Conservation (phyloP, 2,329 filamentous ascomycete genomes). For the Shiraia sp. region DNA sequence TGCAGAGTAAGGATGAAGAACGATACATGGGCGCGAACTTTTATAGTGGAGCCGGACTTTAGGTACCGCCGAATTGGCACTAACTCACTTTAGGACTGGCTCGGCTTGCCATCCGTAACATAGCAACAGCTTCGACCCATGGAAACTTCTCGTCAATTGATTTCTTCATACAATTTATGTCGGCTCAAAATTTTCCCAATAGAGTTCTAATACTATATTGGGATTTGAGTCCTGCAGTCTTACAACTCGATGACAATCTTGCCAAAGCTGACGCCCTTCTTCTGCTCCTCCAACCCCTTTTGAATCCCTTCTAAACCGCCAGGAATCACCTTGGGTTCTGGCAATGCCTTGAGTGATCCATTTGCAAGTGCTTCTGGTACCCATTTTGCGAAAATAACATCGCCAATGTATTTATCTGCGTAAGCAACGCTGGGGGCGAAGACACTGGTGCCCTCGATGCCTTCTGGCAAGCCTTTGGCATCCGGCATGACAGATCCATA, state of each 20-base stretch:
- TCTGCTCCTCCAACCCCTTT: conserved; percentile 31
- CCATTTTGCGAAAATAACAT: conserved; percentile 40
- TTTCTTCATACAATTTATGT: too few species aligned
- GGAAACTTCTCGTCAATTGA: too few species aligned
- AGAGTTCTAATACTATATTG: too few species aligned
- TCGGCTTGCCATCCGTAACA: too few species aligned
- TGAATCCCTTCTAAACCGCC: conserved; percentile 34
- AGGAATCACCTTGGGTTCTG: conserved; percentile 33
- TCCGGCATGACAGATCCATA: conserved; percentile 31
- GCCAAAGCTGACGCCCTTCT: conserved; percentile 38
- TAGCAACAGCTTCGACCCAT: too few species aligned
- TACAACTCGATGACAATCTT: conserved; percentile 38
- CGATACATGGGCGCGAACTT: too few species aligned
- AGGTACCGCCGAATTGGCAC: too few species aligned
- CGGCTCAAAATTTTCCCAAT: too few species aligned
- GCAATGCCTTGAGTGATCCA: conserved; percentile 35
- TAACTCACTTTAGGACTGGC: too few species aligned
- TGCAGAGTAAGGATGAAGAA: too few species aligned
- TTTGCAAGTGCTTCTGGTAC: conserved; percentile 36
- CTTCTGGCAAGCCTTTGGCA: conserved; percentile 25
- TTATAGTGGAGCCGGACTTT: too few species aligned
- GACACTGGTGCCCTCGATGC: conserved; percentile 27
- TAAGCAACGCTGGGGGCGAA: conserved; percentile 25
- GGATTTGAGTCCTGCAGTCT: neutral
- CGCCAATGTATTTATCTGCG: conserved; percentile 31